Evolutionary conservation across 495 filamentous ascomycete genomes (phyloP).

Genomic region (Hyaloscypha finlandica): DNA sequence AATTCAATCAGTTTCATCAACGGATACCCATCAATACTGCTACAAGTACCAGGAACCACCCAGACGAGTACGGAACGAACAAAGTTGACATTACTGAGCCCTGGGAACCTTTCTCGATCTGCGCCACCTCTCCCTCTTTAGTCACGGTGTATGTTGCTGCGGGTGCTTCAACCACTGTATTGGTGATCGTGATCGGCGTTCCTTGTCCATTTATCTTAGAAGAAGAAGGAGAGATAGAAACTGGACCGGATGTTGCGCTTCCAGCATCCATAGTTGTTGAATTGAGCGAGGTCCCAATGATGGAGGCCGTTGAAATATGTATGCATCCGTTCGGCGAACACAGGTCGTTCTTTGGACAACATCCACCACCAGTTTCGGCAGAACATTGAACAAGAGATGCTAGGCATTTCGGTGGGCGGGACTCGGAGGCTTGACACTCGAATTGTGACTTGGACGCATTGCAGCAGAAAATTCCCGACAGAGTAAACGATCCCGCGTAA

Average conservation of each 20-base stretch:
- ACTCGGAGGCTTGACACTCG: slow-evolving; percentile 14
- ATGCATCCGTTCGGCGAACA: slow-evolving; percentile 30
- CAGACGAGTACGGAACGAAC: slow-evolving; percentile 24
- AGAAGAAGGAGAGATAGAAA: background rate
- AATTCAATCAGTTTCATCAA: background rate
- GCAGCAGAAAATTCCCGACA: slow-evolving; percentile 30
- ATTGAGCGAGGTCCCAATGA: background rate
- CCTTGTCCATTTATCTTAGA: background rate
- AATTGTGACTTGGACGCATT: slow-evolving; percentile 14
- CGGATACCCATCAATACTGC: slow-evolving; percentile 20
- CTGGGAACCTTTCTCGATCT: slow-evolving; percentile 7
- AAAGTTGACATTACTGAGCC: slow-evolving; percentile 6
- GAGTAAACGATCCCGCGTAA: slow-evolving; percentile 6
- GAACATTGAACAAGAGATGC: slow-evolving; percentile 19
- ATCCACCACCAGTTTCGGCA: slow-evolving; percentile 21
- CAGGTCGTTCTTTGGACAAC: slow-evolving; percentile 18
- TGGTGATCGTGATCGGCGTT: slow-evolving; percentile 16
- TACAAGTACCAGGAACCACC: slow-evolving; percentile 14
- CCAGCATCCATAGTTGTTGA: background rate
- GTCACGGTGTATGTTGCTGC: slow-evolving; percentile 30
- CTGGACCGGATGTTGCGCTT: background rate
- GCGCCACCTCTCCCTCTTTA: slow-evolving; percentile 29
- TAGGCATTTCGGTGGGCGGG: slow-evolving; percentile 22
- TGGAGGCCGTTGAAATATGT: slow-evolving; percentile 4
- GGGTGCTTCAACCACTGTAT: slow-evolving; percentile 31